Evolutionary conservation across 768 basidiomycete genomes (phyloP).

Genomic region (Termitomyces sp.): DNA sequence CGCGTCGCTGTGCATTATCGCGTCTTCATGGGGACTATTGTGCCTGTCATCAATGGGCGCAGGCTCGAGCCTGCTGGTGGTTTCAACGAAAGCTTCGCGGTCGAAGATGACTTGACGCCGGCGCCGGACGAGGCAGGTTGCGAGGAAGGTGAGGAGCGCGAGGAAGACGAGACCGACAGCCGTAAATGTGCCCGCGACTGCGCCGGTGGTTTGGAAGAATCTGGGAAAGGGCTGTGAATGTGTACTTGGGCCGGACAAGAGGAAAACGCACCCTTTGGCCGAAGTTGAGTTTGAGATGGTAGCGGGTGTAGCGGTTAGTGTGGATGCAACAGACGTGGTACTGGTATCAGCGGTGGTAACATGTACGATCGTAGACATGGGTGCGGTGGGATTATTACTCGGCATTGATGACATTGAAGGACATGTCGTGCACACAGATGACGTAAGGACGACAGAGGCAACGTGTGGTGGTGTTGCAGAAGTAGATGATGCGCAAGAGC

Average conservation of each 20-base stretch:
- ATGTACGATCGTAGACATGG: background rate
- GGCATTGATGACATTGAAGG: too few relatives aligned
- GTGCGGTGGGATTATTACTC: too few relatives aligned
- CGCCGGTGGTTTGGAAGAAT: slow-evolving; percentile 69
- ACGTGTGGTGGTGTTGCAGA: too few relatives aligned
- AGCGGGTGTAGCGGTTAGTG: background rate
- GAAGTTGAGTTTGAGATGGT: background rate
- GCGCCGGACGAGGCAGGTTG: slow-evolving; percentile 53
- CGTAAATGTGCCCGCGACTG: slow-evolving; percentile 66
- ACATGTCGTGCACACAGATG: too few relatives aligned
- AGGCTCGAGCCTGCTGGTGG: background rate
- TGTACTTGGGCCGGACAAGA: background rate
- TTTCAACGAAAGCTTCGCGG: slow-evolving; percentile 31
- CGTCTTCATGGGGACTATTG: background rate
- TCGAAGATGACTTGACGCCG: slow-evolving; percentile 63
- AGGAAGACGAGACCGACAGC: slow-evolving; percentile 58
- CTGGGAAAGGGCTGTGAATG: slow-evolving; percentile 23
- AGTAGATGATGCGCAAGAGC: too few relatives aligned
- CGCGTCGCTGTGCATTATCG: background rate
- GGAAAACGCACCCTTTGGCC: background rate
- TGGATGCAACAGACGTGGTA: background rate
- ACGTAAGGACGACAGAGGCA: too few relatives aligned
- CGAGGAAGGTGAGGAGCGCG: slow-evolving; percentile 41
- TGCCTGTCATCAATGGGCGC: slow-evolving; percentile 38
- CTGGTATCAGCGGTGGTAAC: background rate